A percentile compares a stretch with the other conserved stretches of the same genome.
These are phyloP conservation scores for Talaromyces sp. DNA, from an alignment of 2,329 filamentous ascomycete species.

Conservation along the genomic window DNA sequence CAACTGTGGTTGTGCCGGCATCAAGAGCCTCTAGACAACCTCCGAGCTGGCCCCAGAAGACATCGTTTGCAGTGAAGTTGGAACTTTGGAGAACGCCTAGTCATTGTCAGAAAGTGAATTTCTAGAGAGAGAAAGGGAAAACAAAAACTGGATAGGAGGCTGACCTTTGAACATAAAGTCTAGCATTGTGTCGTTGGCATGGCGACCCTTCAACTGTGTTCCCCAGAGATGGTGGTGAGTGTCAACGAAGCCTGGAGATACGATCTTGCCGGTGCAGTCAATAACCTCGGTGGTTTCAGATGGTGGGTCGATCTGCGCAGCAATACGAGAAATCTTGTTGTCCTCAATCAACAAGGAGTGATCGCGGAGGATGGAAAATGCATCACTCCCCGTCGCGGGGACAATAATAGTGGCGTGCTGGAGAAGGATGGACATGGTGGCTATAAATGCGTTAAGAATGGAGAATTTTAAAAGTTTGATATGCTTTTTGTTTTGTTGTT, in stretches of 20 bases:
- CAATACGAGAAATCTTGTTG: slow-evolving; percentile 1
- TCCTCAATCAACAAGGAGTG: slow-evolving; percentile 2
- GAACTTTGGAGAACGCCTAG: slow-evolving; percentile 2
- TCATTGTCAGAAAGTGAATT: not conserved
- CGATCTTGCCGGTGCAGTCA: slow-evolving; percentile 2
- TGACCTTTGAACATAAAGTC: slow-evolving; percentile 6
- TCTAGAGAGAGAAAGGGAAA: too few species aligned
- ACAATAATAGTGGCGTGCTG: slow-evolving; percentile 2
- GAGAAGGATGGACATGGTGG: not conserved
- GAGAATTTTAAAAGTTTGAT: not conserved
- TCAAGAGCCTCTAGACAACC: slow-evolving; percentile 2
- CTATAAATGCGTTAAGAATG: not conserved
- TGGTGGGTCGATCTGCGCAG: not conserved
- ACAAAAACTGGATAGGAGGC: too few species aligned
- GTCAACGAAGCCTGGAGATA: slow-evolving; percentile 8
- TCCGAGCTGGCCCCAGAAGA: slow-evolving; percentile 10
- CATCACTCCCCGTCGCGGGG: not conserved
- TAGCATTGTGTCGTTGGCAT: not conserved
- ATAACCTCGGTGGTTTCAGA: not conserved
- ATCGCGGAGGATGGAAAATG: not conserved
- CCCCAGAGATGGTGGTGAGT: slow-evolving; percentile 8
- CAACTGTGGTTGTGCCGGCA: slow-evolving; percentile 4
- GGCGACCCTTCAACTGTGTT: slow-evolving; percentile 3
- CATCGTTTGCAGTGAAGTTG: slow-evolving; percentile 1
- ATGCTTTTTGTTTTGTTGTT: not conserved